Evolutionary conservation across 2,329 filamentous ascomycete species (phyloP), one percentile per base, ranked within the genome.

Genomic region (Aspergillus transmontanensis): DNA sequence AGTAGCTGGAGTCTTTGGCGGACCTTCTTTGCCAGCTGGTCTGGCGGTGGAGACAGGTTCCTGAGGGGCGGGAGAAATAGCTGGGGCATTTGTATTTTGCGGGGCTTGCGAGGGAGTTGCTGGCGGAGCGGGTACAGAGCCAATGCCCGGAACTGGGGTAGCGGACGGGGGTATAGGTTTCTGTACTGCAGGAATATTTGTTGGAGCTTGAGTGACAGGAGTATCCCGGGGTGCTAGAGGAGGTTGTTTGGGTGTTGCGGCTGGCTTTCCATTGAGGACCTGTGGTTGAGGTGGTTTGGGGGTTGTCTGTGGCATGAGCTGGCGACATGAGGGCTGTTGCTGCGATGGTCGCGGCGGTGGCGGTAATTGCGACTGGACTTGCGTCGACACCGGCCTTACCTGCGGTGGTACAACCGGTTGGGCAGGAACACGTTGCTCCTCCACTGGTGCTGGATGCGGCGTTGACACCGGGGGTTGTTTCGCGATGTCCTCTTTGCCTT

Each of bases 21-120:
- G 59, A 11, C 48, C 58, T 57, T 65, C 63, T 51, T 73, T 71
- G 21, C 53, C 65, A 30, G 64, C 51, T 51, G 65, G 53, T 26
- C 67, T 68, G 30, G 59, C 58, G 26, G 64, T 51, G 23, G 64
- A 62, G 14, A 45, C 45, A 32, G 60, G 48, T 59, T 68, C 61
- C 34, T 60, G 64, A 28, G 63, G 64, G 53, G 62, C 60, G 30
- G 63, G 43, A 55, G 69, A 61, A 55, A 65, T 62, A 43, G 54
- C 61, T 12, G 69, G 67, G 16, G 65, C 51, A 58, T 65, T 63
- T 11, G 67, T 54, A 10, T 68, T 67, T 21, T 70, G 73, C 12
- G 69, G 66, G 51, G 68, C 64, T 60, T 73, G 75, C 12, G 71
- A 69, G 11, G 72, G 70, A 57, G 72, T 71, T 10, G 67, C 62